Percentiles rank a stretch among this genome's conserved stretches.
These are phyloP conservation scores for Yarrowia alimentaria DNA, from an alignment of 805 yeast genomes.

Conservation along the genomic window DNA sequence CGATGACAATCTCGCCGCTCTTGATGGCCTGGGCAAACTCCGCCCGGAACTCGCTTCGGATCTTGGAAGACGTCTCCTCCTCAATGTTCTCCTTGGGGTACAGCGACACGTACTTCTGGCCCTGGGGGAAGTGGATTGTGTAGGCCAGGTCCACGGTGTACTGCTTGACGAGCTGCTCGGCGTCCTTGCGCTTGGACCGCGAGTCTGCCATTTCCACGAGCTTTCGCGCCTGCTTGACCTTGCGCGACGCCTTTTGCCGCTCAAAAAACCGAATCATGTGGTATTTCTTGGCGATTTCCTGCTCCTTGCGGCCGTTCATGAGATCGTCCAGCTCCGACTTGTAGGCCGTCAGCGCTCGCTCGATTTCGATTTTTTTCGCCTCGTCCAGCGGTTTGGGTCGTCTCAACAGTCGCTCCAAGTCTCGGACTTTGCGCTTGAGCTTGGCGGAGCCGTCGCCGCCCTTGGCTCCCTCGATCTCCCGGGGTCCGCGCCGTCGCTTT, in stretches of 20 bases:
- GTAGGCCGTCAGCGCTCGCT: constrained; percentile 69
- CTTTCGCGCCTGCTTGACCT: constrained; percentile 52
- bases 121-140: constrained; percentile 71
- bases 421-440: constrained; percentile 82
- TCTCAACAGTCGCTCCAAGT: constrained; percentile 65
- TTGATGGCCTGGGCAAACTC: constrained; percentile 53
- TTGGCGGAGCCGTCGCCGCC: constrained; percentile 43
- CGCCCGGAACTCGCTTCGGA: constrained; percentile 50
- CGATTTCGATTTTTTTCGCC: constrained; percentile 44
- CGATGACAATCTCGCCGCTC: constrained; percentile 55
- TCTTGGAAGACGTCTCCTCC: constrained; percentile 38
- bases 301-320: constrained; percentile 47
- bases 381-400: constrained; percentile 64
- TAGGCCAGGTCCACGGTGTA: constrained; percentile 71
- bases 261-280: constrained; percentile 94
- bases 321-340: constrained; percentile 56
- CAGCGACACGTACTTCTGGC: constrained; percentile 74
- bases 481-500: constrained; percentile 2
- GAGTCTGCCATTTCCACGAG: constrained; percentile 33
- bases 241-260: constrained; percentile 76
- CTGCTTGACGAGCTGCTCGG: constrained; percentile 46
- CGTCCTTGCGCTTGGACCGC: constrained; percentile 34
- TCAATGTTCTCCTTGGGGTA: constrained; percentile 58
- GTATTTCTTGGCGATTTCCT: constrained; percentile 64
- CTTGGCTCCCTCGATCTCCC: constrained; percentile 14